Evolutionary conservation across 2,329 filamentous ascomycete species (phyloP).

Genomic region (Exophiala spinifera): DNA sequence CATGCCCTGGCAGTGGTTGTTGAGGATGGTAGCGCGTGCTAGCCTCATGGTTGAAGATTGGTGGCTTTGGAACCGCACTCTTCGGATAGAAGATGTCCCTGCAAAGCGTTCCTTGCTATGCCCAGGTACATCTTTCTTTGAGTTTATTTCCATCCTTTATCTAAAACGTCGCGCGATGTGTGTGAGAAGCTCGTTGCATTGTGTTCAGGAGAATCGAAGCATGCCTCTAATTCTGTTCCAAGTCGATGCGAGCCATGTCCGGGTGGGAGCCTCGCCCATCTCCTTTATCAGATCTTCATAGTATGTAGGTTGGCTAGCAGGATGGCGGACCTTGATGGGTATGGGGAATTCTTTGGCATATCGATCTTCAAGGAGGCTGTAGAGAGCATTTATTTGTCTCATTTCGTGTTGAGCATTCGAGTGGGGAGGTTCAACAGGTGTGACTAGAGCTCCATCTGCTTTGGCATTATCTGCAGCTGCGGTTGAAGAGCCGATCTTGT

Average conservation of each 20-base stretch:
- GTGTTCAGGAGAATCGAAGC: slow-evolving; percentile 18
- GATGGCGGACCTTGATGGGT: slow-evolving; percentile 46
- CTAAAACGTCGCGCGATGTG: too few species aligned
- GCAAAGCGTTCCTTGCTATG: too few species aligned
- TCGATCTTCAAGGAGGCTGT: slow-evolving; percentile 58
- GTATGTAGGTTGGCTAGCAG: slow-evolving; percentile 50
- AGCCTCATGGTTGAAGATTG: too few species aligned
- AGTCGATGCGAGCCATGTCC: slow-evolving; percentile 46
- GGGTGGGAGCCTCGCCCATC: slow-evolving; percentile 52
- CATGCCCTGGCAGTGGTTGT: too few species aligned
- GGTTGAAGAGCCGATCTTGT: slow-evolving; percentile 15
- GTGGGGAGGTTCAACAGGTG: slow-evolving; percentile 23
- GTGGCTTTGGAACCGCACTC: too few species aligned
- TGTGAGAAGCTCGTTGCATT: too few species aligned
- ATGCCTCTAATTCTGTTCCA: slow-evolving; percentile 46
- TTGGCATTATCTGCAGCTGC: slow-evolving; percentile 16
- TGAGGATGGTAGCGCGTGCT: too few species aligned
- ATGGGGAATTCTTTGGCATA: slow-evolving; percentile 53
- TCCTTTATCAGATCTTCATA: slow-evolving; percentile 53
- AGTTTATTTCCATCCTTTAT: too few species aligned
- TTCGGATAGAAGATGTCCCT: too few species aligned
- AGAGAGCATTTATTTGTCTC: slow-evolving; percentile 56
- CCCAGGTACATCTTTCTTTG: too few species aligned
- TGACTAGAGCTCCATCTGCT: slow-evolving; percentile 23
- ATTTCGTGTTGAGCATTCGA: slow-evolving; percentile 38